Percentiles rank a stretch among this genome's conserved stretches.
These are phyloP conservation scores for Pyrus hybrid DNA, from an alignment of 331 rosid species.

Conservation along the genomic window DNA sequence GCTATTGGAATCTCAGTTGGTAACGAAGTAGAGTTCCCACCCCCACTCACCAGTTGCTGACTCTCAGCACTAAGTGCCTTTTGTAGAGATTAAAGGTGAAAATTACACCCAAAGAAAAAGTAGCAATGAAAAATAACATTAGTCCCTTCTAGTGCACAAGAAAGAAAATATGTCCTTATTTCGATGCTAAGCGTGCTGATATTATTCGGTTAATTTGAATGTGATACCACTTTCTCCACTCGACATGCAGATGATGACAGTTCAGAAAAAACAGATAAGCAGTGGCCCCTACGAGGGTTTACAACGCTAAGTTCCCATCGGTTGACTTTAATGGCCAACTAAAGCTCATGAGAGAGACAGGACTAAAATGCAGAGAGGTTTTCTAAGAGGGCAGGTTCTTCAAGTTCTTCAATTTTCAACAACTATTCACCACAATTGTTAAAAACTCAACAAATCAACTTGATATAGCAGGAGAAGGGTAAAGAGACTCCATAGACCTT, in stretches of 20 bases:
- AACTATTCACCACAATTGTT: no score
- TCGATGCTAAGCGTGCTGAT: neutral
- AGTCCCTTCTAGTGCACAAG: neutral
- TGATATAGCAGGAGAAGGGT: neutral
- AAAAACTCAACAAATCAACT: no score
- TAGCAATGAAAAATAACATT: neutral
- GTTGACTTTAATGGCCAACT: neutral
- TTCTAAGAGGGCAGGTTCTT: neutral
- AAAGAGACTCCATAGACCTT: neutral
- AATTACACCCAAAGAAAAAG: neutral
- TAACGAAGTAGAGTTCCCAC: conserved; percentile 51
- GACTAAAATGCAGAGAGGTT: neutral
- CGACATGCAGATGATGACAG: conserved; percentile 19
- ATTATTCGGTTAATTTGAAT: conserved; percentile 4
- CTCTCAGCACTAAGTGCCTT: conserved; percentile 61
- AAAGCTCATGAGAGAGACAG: neutral
- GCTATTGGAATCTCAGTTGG: conserved; percentile 60
- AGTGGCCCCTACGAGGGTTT: conserved; percentile 11
- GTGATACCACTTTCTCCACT: conserved; percentile 2
- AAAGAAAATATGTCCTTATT: neutral
- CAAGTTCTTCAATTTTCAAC: neutral
- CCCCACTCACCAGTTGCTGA: conserved; percentile 54
- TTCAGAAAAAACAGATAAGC: conserved; percentile 13
- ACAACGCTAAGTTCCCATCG: neutral
- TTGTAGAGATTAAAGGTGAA: neutral